These are phyloP conservation scores for Schizochytrium sp. DNA, from an alignment of 108 stramenopile genomes.

Conservation along the genomic window DNA sequence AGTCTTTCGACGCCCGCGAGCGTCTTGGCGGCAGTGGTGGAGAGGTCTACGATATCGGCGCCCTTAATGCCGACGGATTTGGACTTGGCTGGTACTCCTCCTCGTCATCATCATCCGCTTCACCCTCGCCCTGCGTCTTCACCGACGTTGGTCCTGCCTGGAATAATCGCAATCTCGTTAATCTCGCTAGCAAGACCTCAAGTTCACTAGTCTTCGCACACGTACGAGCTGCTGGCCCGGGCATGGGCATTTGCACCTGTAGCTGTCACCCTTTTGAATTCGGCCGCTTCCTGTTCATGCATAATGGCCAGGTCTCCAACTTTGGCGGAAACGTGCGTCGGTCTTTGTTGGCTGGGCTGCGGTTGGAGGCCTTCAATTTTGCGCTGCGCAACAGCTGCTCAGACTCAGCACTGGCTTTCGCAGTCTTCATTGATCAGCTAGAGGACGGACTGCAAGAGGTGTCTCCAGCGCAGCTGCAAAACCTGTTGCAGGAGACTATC, in stretches of 20 bases:
- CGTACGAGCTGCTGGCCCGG: constrained; percentile 67
- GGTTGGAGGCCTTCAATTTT: constrained; percentile 68
- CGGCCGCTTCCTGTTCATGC: constrained; percentile 63
- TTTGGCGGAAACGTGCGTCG: constrained; percentile 48
- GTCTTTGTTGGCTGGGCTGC: constrained; percentile 42
- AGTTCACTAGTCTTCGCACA: constrained; percentile 63
- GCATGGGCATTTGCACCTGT: constrained; percentile 55
- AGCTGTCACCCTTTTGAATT: constrained; percentile 65
- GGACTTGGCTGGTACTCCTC: constrained; percentile 65
- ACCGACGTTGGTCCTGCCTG: constrained; percentile 62
- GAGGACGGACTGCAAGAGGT: constrained; percentile 61
- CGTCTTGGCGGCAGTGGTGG: constrained; percentile 46
- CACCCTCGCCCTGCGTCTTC: constrained; percentile 45
- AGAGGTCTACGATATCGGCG: constrained; percentile 56
- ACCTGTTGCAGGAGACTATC: constrained; percentile 67
- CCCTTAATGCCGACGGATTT: constrained; percentile 68
- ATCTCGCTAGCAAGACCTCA: constrained; percentile 58
- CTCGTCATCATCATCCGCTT: neutral
- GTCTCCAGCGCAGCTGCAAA: neutral
- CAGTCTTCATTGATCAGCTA: constrained; percentile 70
- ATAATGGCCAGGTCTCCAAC: constrained; percentile 61
- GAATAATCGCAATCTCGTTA: constrained; percentile 60
- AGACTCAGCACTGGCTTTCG: constrained; percentile 73
- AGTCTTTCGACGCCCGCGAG: constrained; percentile 56
- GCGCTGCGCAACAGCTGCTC: constrained; percentile 65